Conservation (phyloP, 768 basidiomycete genomes). For the Naganishia vaughanmartiniae region DNA sequence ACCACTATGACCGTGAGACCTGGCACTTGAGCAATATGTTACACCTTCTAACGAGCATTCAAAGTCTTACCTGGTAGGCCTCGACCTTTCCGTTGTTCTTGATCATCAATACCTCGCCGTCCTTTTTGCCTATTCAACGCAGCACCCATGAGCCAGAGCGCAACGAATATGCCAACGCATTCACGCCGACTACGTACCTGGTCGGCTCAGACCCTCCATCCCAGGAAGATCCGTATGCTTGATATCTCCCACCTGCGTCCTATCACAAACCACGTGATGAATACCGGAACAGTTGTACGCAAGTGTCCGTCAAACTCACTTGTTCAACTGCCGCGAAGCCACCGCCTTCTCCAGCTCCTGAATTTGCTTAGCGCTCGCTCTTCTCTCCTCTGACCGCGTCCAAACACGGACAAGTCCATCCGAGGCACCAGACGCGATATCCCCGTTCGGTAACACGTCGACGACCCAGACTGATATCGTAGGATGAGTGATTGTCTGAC, state of each 20-base stretch:
- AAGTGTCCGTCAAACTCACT: constrained; percentile 47
- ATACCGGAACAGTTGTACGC: background rate
- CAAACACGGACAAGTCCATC: constrained; percentile 86
- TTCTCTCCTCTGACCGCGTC: constrained; percentile 65
- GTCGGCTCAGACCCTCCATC: constrained; percentile 68
- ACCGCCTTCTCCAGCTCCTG: constrained; percentile 59
- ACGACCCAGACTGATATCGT: constrained; percentile 98
- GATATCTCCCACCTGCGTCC: constrained; percentile 83
- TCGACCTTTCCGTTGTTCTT: constrained; percentile 75
- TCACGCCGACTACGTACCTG: constrained; percentile 58
- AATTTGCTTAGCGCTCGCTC: constrained; percentile 65
- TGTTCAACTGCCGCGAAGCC: constrained; percentile 72
- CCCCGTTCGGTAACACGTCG: constrained; percentile 79
- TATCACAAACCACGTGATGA: constrained; percentile 35
- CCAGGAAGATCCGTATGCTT: constrained; percentile 88
- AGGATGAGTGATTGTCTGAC: constrained; percentile 85
- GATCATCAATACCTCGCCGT: constrained; percentile 91
- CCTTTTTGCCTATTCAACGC: constrained; percentile 68
- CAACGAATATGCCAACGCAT: background rate
- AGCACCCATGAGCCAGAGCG: background rate
- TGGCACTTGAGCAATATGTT: background rate
- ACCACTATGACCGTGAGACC: constrained; percentile 65
- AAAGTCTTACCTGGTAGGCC: constrained; percentile 73
- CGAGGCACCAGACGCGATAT: constrained; percentile 87
- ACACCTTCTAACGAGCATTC: background rate